phyloP scores from a whole-genome alignment of 2,329 filamentous ascomycete genomes.

The Trichophyton verrucosum region DNA sequence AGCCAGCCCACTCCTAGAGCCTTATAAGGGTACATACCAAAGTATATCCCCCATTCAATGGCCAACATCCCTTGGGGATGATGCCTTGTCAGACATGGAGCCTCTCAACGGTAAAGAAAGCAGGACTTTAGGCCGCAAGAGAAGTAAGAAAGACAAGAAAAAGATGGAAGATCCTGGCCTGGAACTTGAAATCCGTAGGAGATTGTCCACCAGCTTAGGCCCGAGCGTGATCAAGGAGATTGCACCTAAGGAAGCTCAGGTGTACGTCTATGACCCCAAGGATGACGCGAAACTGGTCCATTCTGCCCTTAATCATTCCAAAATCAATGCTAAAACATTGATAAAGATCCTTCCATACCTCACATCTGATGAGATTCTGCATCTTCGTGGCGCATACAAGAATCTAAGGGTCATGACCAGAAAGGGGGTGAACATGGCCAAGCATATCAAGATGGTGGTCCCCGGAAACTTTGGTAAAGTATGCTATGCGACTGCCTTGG shows the following conservation, averaged over 20 bases:
- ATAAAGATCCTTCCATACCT: conserved; percentile 75
- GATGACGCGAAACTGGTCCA: conserved; percentile 67
- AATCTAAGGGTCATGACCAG: conserved; percentile 57
- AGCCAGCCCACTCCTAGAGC: conserved; percentile 73
- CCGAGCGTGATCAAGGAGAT: not conserved
- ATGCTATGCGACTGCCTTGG: conserved; percentile 78
- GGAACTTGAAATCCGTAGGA: not conserved
- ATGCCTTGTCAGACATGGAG: conserved; percentile 43
- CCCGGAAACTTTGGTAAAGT: conserved; percentile 67
- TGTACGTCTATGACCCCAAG: conserved; percentile 62
- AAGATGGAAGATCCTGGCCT: conserved; percentile 14
- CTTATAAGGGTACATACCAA: conserved; percentile 89
- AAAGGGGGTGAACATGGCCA: conserved; percentile 40
- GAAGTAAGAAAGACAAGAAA: conserved; percentile 20
- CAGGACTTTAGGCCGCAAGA: conserved; percentile 22
- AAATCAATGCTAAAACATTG: conserved; percentile 57
- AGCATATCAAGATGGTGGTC: conserved; percentile 37
- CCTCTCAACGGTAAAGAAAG: conserved; percentile 24
- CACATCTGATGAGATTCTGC: conserved; percentile 75
- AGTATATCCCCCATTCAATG: conserved; percentile 91
- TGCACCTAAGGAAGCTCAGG: conserved; percentile 17
- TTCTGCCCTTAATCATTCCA: conserved; percentile 56
- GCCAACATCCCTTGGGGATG: conserved; percentile 49
- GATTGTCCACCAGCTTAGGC: not conserved
- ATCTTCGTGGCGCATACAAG: conserved; percentile 83